A percentile compares a stretch with the other conserved stretches of the same genome.
Conservation (phyloP, 1,139 yeast genomes). For the Scheffersomyces lignicola region DNA sequence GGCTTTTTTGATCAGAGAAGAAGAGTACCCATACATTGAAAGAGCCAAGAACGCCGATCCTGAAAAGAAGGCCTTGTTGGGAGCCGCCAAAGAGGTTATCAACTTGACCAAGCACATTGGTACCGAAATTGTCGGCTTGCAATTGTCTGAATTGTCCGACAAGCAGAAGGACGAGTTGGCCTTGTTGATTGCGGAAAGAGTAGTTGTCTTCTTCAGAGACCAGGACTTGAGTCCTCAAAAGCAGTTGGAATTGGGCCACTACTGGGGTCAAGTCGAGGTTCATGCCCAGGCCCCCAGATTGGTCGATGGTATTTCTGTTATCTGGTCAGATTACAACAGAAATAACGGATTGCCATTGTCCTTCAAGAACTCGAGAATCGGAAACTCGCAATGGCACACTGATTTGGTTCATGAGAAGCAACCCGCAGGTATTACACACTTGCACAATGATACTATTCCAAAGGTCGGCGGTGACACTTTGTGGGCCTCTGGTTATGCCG, state of each 20-base stretch:
- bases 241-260: constrained; percentile 45
- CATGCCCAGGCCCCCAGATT: constrained; percentile 41
- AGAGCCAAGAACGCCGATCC: constrained; percentile 53
- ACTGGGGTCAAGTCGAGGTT: constrained; percentile 45
- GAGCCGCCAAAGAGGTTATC: constrained; percentile 52
- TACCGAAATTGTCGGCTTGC: constrained; percentile 57
- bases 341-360: constrained; percentile 22
- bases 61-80: constrained; percentile 51
- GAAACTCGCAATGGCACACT: constrained; percentile 39
- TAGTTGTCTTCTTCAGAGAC: constrained; percentile 44
- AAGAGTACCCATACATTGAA: constrained; percentile 42
- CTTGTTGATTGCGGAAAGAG: constrained; percentile 42
- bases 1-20: constrained; percentile 44
- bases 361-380: constrained; percentile 31
- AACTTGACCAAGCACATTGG: constrained; percentile 52
- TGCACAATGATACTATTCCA: constrained; percentile 36
- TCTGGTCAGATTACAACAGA: constrained; percentile 51
- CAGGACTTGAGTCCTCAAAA: constrained; percentile 44
- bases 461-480: constrained; percentile 38
- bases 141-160: constrained; percentile 47
- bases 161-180: constrained; percentile 55
- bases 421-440: constrained; percentile 41
- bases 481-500: constrained; percentile 41
- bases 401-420: constrained; percentile 38
- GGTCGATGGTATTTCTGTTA: constrained; percentile 43